phyloP scores from a whole-genome alignment of 805 yeast species.

The Saccharomycopsis synnaedendra region DNA sequence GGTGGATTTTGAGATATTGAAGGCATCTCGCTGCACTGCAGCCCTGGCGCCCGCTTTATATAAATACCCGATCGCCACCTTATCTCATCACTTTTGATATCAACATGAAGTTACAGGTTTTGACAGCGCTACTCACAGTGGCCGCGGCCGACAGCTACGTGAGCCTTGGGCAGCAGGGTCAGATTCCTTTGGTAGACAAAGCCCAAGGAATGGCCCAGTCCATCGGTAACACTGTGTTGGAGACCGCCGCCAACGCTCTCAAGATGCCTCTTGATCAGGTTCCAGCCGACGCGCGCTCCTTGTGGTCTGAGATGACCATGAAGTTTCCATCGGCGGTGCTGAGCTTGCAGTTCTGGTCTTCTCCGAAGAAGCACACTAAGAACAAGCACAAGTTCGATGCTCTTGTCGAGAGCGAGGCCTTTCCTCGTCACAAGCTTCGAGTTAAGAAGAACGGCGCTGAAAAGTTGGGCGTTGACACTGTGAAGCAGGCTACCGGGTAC shows the following conservation, averaged over 20 bases:
- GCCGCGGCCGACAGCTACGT: too few species aligned
- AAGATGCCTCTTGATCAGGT: conserved; percentile 39
- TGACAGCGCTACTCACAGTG: too few species aligned
- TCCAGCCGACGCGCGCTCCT: conserved; percentile 34
- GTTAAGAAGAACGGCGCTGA: conserved; percentile 49
- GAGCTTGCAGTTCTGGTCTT: conserved; percentile 36
- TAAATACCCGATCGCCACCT: too few species aligned
- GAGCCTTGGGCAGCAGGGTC: too few species aligned
- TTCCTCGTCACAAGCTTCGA: conserved; percentile 47
- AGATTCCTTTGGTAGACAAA: too few species aligned
- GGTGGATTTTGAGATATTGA: too few species aligned
- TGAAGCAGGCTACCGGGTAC: conserved; percentile 77
- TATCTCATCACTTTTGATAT: too few species aligned
- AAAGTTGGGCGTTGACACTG: conserved; percentile 68
- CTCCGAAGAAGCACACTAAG: conserved; percentile 24
- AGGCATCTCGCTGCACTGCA: too few species aligned
- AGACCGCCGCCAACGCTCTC: conserved; percentile 38
- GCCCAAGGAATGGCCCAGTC: too few species aligned
- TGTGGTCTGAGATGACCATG: conserved; percentile 56
- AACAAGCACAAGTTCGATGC: conserved; percentile 23
- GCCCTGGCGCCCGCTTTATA: too few species aligned
- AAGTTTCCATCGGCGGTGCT: conserved; percentile 46
- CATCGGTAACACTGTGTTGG: conserved; percentile 21
- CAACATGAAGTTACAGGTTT: too few species aligned
- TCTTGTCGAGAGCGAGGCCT: conserved; percentile 26